These are phyloP conservation scores for Polytrichum formosum DNA, from an alignment of 225 moss, liverwort and hornwort genomes.

Conservation along the genomic window DNA sequence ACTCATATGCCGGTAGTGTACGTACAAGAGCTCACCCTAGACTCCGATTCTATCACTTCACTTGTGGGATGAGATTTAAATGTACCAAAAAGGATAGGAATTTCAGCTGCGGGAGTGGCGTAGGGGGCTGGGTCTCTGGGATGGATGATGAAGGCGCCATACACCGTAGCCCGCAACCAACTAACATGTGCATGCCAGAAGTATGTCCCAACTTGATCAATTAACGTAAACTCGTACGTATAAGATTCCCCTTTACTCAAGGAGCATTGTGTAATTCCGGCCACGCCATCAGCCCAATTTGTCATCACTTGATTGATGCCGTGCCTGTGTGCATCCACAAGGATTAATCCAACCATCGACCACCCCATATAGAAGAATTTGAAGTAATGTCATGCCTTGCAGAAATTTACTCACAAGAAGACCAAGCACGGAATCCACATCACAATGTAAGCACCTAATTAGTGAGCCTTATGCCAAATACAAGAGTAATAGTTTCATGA, in stretches of 20 bases:
- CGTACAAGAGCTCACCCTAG: no score
- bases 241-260: background rate
- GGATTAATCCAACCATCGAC: background rate
- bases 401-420: no score
- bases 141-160: conserved; percentile 52
- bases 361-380: no score
- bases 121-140: conserved; percentile 27
- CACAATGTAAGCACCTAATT: no score
- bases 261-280: background rate
- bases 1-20: background rate
- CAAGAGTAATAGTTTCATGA: background rate
- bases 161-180: conserved; percentile 58
- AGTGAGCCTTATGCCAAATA: background rate
- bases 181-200: conserved; percentile 68
- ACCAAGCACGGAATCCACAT: no score
- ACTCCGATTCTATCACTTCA: background rate
- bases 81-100: conserved; percentile 30
- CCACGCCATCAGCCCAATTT: background rate
- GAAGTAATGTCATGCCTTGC: no score
- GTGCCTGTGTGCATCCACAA: background rate
- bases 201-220: conserved; percentile 44
- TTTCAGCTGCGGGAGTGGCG: conserved; percentile 17
- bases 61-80: background rate
- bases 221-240: conserved; percentile 44
- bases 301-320: conserved; percentile 1